Percentiles rank a stretch among this genome's conserved stretches.
phyloP scores from a whole-genome alignment of 2,329 filamentous ascomycete species.

The Xylaria sp. region DNA sequence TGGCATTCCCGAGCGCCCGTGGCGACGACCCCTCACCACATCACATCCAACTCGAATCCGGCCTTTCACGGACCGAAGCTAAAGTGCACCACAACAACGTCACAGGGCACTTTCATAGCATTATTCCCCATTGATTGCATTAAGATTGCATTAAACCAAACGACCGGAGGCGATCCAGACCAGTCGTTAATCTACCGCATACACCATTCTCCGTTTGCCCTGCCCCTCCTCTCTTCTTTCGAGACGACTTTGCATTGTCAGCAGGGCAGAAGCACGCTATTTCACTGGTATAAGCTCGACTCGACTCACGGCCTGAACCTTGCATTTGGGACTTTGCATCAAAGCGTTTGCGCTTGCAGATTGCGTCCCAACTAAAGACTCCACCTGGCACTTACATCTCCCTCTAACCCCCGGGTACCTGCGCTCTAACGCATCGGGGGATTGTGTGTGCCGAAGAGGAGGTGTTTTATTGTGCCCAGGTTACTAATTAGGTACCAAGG shows the following conservation, averaged over 20 bases:
- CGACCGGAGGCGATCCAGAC: constrained; percentile 23
- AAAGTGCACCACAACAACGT: neutral
- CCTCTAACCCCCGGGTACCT: neutral
- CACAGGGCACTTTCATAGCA: constrained; percentile 8
- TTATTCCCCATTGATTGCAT: neutral
- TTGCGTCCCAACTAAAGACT: constrained; percentile 3
- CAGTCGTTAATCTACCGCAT: constrained; percentile 10
- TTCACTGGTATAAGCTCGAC: constrained; percentile 6
- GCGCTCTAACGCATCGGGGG: neutral
- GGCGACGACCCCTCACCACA: neutral
- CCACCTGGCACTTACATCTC: neutral
- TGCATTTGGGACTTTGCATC: constrained; percentile 21
- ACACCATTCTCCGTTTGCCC: too few species aligned
- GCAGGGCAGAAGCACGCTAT: constrained; percentile 10
- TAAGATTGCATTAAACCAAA: constrained; percentile 1
- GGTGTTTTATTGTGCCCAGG: neutral
- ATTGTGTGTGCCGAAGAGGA: neutral
- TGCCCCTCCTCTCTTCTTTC: neutral
- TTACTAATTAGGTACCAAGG: neutral
- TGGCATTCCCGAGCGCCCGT: neutral
- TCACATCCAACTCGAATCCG: constrained; percentile 3
- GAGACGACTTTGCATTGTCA: constrained; percentile 13
- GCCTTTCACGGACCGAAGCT: constrained; percentile 8
- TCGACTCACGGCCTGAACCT: constrained; percentile 2
- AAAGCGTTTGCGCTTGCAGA: constrained; percentile 13